These are phyloP conservation scores for Ustilago bromivora DNA, from an alignment of 1,284 basidiomycete genomes.

Conservation along the genomic window DNA sequence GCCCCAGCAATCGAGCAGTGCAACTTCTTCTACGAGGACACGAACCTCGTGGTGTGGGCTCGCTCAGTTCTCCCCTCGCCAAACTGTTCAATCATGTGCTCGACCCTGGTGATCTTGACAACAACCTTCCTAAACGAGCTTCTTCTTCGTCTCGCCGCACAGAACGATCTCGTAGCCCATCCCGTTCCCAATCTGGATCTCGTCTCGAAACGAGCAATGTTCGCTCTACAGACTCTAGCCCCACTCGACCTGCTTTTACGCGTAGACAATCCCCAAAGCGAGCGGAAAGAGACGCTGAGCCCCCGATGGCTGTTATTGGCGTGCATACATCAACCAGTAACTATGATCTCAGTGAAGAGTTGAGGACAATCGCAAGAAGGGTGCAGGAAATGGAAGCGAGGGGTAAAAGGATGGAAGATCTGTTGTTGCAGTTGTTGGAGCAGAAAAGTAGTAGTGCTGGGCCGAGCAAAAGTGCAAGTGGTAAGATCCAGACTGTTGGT, in stretches of 20 bases:
- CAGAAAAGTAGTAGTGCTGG: conserved; percentile 11
- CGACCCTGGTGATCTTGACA: conserved; percentile 22
- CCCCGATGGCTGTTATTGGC: conserved; percentile 5
- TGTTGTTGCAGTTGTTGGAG: conserved; percentile 39
- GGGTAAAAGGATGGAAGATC: conserved; percentile 46
- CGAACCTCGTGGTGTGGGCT: conserved; percentile 42
- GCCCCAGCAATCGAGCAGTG: conserved; percentile 9
- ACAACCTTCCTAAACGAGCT: conserved; percentile 1
- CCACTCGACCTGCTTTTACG: conserved; percentile 3
- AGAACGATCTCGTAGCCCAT: conserved; percentile 6
- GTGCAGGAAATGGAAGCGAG: conserved; percentile 48
- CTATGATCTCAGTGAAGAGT: conserved; percentile 26
- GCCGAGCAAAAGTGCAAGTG: background rate
- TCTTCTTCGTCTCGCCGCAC: conserved; percentile 11
- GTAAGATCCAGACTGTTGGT: background rate
- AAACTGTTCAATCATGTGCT: conserved; percentile 37
- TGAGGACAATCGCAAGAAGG: conserved; percentile 28
- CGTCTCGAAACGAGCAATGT: background rate
- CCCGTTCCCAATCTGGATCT: conserved; percentile 8
- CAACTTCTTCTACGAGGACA: conserved; percentile 27
- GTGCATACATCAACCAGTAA: conserved; percentile 3
- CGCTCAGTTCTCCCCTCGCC: conserved; percentile 42
- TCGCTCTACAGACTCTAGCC: conserved; percentile 8
- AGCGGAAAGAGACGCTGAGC: background rate
- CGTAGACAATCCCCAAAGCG: conserved; percentile 1